A percentile compares a stretch with the other conserved stretches of the same genome.
Evolutionary conservation across 1,284 basidiomycete genomes (phyloP).

Genomic region (Puccinia polysora): DNA sequence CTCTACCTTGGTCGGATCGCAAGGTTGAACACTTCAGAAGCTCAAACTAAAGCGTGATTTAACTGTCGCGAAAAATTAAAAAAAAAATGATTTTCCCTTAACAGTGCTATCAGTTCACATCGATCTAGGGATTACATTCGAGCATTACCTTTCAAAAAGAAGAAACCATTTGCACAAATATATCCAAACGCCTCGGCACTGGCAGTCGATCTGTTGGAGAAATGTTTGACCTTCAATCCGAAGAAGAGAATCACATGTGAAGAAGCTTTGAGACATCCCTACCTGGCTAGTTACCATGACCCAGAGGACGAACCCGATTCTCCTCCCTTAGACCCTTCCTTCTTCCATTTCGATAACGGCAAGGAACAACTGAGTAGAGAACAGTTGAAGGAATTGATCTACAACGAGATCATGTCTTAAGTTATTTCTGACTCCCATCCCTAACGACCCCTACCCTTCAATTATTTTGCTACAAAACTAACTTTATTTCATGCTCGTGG

Average conservation of each 20-base stretch:
- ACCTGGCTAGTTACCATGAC: conserved; percentile 49
- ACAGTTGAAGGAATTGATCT: conserved; percentile 53
- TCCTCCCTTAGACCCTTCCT: conserved; percentile 71
- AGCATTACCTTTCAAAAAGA: conserved; percentile 83
- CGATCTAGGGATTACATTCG: conserved; percentile 87
- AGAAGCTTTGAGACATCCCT: conserved; percentile 48
- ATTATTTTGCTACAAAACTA: neutral
- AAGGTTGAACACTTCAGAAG: too few relatives aligned
- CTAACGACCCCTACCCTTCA: neutral
- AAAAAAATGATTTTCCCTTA: neutral
- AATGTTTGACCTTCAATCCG: conserved; percentile 60
- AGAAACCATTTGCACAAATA: conserved; percentile 67
- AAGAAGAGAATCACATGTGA: conserved; percentile 50
- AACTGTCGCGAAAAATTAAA: neutral
- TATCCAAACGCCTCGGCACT: conserved; percentile 78
- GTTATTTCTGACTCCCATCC: neutral
- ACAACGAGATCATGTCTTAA: conserved; percentile 34
- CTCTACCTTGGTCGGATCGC: too few relatives aligned
- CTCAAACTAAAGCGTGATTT: too few relatives aligned
- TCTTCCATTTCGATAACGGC: conserved; percentile 76
- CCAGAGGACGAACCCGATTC: conserved; percentile 57
- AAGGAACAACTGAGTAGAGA: conserved; percentile 57
- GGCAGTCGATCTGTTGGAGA: conserved; percentile 84
- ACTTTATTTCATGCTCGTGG: neutral
- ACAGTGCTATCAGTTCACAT: conserved; percentile 63